Evolutionary conservation across 352 stramenopile species (phyloP), one percentile per base, ranked within the genome.

Genomic region (Pythium rhizo-oryzae): DNA sequence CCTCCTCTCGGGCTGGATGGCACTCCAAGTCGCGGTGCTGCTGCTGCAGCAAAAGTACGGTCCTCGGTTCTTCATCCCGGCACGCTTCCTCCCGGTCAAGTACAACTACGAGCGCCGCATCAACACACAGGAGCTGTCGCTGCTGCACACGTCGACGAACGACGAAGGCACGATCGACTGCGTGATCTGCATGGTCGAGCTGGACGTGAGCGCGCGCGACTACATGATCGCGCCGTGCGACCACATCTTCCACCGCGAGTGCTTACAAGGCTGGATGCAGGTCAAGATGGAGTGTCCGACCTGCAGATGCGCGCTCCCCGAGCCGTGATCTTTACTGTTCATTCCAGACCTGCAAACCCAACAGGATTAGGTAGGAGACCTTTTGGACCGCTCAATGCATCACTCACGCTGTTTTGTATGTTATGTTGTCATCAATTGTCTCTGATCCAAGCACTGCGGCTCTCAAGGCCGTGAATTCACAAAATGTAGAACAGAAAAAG

Each of bases 281-380:
- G 91, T 98, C 54, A 99, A 99, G 79, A 98, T 98, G 94, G 94
- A 99, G 78, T 99, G 96, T 79, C 96, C 96, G 59, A 97, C 96
- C 62, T 99, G 96, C 83, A 82, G 96, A 64, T 94, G 85, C 65
- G 85, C 86, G 49, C 79, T 99, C 59, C 94, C 96, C 25, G 84
- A 93, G 79, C 86, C 86, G n/a, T 96, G 37, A 49, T 23, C 18
- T 24, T 15, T 44, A 21, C 3, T 11, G 13, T 6, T 9, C 13
- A 9, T 6, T 18, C 30, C 8, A 60, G 25, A 53, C 21, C 46
- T 53, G 25, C n/a, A 59, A 59, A 39, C 15, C 33, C 47, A 19
- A 56, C 16, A 35, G 30, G 53, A 60, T 50, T 61, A 61, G 55
- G 55, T 61, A 61, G 49, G 49, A 47, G 8, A 33, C 25, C 8